These are phyloP conservation scores for Rhododendron henanense DNA, from an alignment of 148 eudicot genomes.

Conservation along the genomic window DNA sequence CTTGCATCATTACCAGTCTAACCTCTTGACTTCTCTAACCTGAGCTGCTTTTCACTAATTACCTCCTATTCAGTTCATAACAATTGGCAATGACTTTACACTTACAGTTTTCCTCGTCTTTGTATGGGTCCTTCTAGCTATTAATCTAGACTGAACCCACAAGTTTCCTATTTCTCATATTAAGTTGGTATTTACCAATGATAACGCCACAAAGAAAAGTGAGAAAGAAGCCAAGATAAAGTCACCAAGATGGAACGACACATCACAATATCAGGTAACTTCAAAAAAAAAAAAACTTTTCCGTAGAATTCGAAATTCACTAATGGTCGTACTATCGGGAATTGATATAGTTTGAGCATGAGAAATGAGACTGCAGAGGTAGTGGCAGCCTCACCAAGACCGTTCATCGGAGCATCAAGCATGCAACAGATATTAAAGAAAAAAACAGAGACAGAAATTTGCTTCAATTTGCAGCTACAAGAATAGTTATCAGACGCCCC, in stretches of 20 bases:
- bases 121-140: not conserved
- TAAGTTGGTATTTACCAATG: not conserved
- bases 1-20: too few species aligned
- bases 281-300: not conserved
- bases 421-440: not conserved
- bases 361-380: not conserved
- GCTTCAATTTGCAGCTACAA: constrained; percentile 3
- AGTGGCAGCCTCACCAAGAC: not conserved
- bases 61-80: too few species aligned
- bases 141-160: not conserved
- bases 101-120: not conserved
- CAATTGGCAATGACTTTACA: too few species aligned
- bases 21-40: too few species aligned
- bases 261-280: not conserved
- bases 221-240: not conserved
- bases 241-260: not conserved
- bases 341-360: not conserved
- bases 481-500: not conserved
- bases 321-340: not conserved
- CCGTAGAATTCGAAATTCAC: not conserved
- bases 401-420: not conserved
- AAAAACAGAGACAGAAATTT: not conserved
- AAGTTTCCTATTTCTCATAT: not conserved
- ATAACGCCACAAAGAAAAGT: not conserved
- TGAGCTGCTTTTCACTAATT: too few species aligned